Percentiles rank a stretch among this genome's conserved stretches.
These are phyloP conservation scores for Excoecaria cochinchinensis DNA, from an alignment of 345 rosid genomes.

Conservation along the genomic window DNA sequence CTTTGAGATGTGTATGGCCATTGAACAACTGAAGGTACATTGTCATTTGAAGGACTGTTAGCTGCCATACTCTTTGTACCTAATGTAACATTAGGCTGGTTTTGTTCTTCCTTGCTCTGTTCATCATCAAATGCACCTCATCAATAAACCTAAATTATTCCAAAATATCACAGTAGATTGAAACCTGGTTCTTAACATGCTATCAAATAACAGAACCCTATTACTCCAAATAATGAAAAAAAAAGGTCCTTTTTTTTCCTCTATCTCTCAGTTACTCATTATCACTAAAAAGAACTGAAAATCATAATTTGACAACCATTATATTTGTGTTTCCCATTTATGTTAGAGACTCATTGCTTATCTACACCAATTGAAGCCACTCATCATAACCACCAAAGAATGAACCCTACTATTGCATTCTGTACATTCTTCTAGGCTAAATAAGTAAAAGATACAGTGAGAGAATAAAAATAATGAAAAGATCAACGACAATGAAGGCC, in stretches of 20 bases:
- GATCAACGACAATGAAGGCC: slow-evolving; percentile 5
- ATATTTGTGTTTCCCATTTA: not conserved
- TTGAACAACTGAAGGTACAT: slow-evolving; percentile 21
- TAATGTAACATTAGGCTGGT: slow-evolving; percentile 7
- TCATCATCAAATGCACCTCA: slow-evolving; percentile 15
- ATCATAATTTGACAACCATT: not conserved
- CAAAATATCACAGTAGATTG: not conserved
- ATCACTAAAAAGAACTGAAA: not conserved
- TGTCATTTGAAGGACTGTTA: slow-evolving; percentile 20
- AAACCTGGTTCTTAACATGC: not conserved
- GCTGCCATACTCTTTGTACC: slow-evolving; percentile 22
- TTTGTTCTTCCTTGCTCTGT: slow-evolving; percentile 32
- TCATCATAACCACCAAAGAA: not conserved
- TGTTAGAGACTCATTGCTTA: not conserved
- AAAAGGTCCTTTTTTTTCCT: not conserved
- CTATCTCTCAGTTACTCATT: not conserved
- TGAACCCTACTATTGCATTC: not conserved
- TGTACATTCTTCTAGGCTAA: not conserved
- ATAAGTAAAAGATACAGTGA: not conserved
- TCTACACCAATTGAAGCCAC: not conserved
- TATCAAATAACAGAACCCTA: not conserved
- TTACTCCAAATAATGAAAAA: not conserved
- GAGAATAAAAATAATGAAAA: not conserved
- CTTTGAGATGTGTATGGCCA: slow-evolving; percentile 23
- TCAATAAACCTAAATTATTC: not conserved